A percentile compares a stretch with the other conserved stretches of the same genome.
Conservation (phyloP, 2,329 filamentous ascomycete genomes). For the Fusarium camptoceras region DNA sequence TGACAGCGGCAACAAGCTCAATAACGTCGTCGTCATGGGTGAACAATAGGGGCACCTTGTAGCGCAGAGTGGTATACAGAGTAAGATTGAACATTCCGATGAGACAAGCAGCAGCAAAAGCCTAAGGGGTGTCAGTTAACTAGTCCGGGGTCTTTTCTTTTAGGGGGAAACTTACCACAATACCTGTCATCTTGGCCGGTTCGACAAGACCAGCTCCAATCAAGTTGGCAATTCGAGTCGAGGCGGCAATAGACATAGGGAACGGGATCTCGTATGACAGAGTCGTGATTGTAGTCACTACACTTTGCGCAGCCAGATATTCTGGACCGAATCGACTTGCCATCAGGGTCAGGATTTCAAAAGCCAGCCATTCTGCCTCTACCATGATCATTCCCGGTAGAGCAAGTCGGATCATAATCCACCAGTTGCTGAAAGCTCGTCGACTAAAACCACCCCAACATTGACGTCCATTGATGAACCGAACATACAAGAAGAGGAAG, state of each 20-base stretch:
- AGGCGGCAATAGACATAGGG: constrained; percentile 87
- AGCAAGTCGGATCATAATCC: constrained; percentile 85
- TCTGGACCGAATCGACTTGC: constrained; percentile 83
- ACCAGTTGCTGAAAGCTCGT: constrained; percentile 79
- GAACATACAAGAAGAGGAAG: constrained; percentile 81
- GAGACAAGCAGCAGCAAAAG: constrained; percentile 72
- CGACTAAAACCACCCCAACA: constrained; percentile 87
- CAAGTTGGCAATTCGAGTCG: constrained; percentile 89
- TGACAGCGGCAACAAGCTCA: constrained; percentile 72
- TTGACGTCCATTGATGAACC: constrained; percentile 77
- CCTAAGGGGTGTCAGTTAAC: constrained; percentile 47
- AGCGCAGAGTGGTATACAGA: constrained; percentile 74
- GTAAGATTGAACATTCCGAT: constrained; percentile 85
- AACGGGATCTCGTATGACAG: constrained; percentile 94
- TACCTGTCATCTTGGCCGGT: constrained; percentile 83
- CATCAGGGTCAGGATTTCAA: constrained; percentile 89
- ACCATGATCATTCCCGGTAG: constrained; percentile 94
- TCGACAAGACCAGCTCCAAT: constrained; percentile 87
- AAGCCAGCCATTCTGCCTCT: constrained; percentile 91
- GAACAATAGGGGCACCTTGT: constrained; percentile 81
- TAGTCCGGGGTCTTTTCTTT: not conserved
- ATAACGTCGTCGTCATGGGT: constrained; percentile 80
- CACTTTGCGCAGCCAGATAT: constrained; percentile 87
- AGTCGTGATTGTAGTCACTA: constrained; percentile 80
- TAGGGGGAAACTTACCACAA: constrained; percentile 67